These are phyloP conservation scores for Eutrema japonicum DNA, from an alignment of 345 rosid genomes.

Conservation along the genomic window DNA sequence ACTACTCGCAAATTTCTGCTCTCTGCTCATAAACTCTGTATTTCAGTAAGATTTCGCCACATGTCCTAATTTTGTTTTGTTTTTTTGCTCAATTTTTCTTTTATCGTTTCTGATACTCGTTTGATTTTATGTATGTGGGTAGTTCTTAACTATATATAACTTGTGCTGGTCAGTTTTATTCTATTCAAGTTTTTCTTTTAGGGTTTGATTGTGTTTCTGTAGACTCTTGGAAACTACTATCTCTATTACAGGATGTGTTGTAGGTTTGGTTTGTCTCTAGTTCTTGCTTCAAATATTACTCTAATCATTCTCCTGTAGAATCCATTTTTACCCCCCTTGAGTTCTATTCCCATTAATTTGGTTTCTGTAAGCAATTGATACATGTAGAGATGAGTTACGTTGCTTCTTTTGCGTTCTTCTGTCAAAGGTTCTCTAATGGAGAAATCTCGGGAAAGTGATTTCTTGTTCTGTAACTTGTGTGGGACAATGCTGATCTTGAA, in stretches of 20 bases:
- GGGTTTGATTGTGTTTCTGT: conserved; percentile 4
- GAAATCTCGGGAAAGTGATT: conserved; percentile 38
- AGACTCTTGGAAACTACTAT: neutral
- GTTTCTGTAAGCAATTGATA: neutral
- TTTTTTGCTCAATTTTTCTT: neutral
- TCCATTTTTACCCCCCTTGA: neutral
- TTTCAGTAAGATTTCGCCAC: conserved; percentile 13
- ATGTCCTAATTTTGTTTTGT: neutral
- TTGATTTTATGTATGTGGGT: neutral
- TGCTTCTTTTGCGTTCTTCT: neutral
- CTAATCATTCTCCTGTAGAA: neutral
- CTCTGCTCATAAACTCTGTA: neutral
- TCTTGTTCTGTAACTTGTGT: conserved; percentile 44
- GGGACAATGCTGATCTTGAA: conserved; percentile 40
- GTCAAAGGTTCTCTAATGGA: conserved; percentile 31
- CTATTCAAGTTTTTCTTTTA: neutral
- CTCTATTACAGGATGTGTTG: neutral
- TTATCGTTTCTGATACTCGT: neutral
- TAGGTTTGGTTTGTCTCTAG: neutral
- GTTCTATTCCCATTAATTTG: neutral
- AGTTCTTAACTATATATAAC: neutral
- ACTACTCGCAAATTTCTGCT: neutral
- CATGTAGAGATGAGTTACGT: neutral
- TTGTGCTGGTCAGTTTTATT: neutral
- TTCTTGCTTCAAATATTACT: neutral